Conservation (phyloP, 2,329 filamentous ascomycete genomes). For the Pseudophaeomoniella oleicola region DNA sequence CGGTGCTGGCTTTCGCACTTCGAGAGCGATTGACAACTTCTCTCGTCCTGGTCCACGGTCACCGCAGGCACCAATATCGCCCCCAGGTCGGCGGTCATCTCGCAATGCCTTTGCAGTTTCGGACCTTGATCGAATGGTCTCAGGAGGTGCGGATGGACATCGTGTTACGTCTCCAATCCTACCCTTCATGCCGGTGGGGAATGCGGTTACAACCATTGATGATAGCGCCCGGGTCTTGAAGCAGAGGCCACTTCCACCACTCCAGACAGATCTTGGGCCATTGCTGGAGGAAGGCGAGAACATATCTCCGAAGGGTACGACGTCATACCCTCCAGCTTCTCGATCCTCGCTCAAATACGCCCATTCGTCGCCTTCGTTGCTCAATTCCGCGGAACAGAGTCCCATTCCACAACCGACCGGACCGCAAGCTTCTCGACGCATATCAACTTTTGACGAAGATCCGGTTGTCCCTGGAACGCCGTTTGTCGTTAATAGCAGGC, state of each 20-base stretch:
- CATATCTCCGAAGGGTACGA: not conserved
- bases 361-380: conserved; percentile 8
- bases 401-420: conserved; percentile 11
- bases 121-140: not conserved
- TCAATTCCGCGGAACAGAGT: conserved; percentile 4
- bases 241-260: not conserved
- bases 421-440: not conserved
- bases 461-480: not conserved
- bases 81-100: conserved; percentile 13
- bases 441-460: not conserved
- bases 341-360: conserved; percentile 5
- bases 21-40: conserved; percentile 36
- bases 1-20: conserved; percentile 12
- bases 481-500: not conserved
- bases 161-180: not conserved
- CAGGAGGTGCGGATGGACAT: not conserved
- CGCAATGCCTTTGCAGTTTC: conserved; percentile 1
- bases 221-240: no score
- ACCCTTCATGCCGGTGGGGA: not conserved
- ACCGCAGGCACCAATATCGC: conserved; percentile 21
- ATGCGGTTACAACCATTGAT: not conserved
- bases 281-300: not conserved
- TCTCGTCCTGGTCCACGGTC: conserved; percentile 34
- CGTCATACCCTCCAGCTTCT: not conserved
- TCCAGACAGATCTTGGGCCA: not conserved